Evolutionary conservation across 2,329 filamentous ascomycete species (phyloP).

Genomic region (Colletotrichum endophyticum): DNA sequence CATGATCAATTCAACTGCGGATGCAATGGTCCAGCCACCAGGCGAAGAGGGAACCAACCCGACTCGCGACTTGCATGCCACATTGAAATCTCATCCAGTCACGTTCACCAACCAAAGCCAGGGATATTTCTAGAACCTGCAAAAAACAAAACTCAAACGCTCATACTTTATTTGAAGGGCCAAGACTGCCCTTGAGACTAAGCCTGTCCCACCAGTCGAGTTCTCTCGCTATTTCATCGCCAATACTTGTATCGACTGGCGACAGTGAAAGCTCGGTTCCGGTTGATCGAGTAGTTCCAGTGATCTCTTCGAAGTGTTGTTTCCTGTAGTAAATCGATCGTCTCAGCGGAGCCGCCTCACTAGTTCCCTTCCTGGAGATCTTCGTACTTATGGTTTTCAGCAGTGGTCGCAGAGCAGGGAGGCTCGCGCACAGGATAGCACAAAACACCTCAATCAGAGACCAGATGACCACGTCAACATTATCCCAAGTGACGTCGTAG

Average conservation of each 20-base stretch:
- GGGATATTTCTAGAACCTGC: background rate
- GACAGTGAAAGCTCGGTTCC: background rate
- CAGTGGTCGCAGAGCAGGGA: conserved; percentile 41
- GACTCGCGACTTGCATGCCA: background rate
- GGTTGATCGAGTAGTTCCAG: conserved; percentile 8
- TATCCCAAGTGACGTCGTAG: conserved; percentile 23
- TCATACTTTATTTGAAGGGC: background rate
- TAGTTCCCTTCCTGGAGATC: background rate
- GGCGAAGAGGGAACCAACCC: background rate
- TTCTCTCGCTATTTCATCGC: background rate
- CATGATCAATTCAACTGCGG: background rate
- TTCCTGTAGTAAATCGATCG: background rate
- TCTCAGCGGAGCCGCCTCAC: background rate
- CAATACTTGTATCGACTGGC: background rate
- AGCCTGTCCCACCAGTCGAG: background rate
- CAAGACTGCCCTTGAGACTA: background rate
- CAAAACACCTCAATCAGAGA: conserved; percentile 32
- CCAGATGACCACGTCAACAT: conserved; percentile 35
- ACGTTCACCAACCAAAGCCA: background rate
- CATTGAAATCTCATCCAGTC: background rate
- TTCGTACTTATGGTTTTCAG: conserved; percentile 22
- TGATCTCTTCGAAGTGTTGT: background rate
- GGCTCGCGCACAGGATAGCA: conserved; percentile 47
- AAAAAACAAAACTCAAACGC: background rate
- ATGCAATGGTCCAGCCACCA: background rate